Evolutionary conservation across 495 filamentous ascomycete genomes (phyloP), one percentile per base, ranked within the genome.

Genomic region (Cetradonia linearis): DNA sequence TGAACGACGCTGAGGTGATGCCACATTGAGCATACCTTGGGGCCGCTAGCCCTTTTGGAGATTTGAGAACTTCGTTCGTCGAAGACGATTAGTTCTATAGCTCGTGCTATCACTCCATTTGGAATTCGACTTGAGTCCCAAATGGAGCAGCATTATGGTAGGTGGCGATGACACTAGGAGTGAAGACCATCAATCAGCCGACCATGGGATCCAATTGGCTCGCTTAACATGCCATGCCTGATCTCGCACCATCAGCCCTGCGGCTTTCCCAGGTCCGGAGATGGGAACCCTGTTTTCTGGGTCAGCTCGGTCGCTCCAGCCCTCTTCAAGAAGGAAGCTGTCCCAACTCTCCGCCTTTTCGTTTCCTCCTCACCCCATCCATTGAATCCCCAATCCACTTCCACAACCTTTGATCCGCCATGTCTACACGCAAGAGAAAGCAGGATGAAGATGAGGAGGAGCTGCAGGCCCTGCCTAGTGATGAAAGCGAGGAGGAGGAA

Each of bases 351-450:
- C 46, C 25, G 11, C 52, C 50, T 37, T 55, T n/a, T 20, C 27
- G 25, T 47, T 37, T n/a, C n/a, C n/a, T n/a, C 5, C 5, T 27
- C 28, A 3, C 23, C 38, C 59, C 37, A 61, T 37, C 59, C 37
- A 61, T 37, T 56, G 54, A 56, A 28, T 25, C 54, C 6, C 54
- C n/a, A 18, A 61, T 28, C 14, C 37, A 46, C n/a, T n/a, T 18
- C 18, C 5, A 11, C n/a, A 14, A 33, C 20, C 2, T 54, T 16
- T n/a, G 5, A 6, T 33, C 16, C 63, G 70, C 59, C 25, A 83
- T 84, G 81, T 78, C 80, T 16, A 83, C 82, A 66, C 78, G 82
- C 70, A 85, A 85, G 77, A 79, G 82, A 77, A 83, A 83, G 79
- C 78, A 82, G 62, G 82, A 83, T 23, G 71, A 74, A 57, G 78